Evolutionary conservation across 2,329 filamentous ascomycete species (phyloP).

Genomic region (Hortaea werneckii): DNA sequence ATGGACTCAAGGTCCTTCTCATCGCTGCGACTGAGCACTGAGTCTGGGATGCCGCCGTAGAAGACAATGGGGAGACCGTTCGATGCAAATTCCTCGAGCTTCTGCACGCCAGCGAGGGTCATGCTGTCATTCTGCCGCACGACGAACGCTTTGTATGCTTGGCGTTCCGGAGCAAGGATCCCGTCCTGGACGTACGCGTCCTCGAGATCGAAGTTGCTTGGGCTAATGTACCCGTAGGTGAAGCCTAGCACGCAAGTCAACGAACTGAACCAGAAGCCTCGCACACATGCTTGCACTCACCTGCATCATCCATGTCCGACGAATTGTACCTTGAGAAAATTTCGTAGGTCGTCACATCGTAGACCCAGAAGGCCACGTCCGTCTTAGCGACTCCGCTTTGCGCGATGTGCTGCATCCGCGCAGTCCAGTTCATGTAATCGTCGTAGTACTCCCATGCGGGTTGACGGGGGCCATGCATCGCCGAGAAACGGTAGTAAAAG

Average conservation of each 20-base stretch:
- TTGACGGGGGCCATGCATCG: slow-evolving; percentile 31
- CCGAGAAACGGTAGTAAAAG: slow-evolving; percentile 34
- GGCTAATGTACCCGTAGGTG: slow-evolving; percentile 36
- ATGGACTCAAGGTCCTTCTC: slow-evolving; percentile 7
- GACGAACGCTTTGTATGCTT: slow-evolving; percentile 36
- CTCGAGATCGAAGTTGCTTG: slow-evolving; percentile 34
- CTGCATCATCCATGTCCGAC: slow-evolving; percentile 14
- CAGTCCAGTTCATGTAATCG: slow-evolving; percentile 29
- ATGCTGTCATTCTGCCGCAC: slow-evolving; percentile 29
- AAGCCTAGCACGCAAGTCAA: too few species aligned
- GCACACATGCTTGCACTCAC: too few species aligned
- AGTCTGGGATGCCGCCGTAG: slow-evolving; percentile 24
- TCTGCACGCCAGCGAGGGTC: slow-evolving; percentile 25
- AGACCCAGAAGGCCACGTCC: slow-evolving; percentile 34
- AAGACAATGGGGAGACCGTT: slow-evolving; percentile 37
- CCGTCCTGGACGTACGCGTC: slow-evolving; percentile 28
- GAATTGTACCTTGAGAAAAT: slow-evolving; percentile 9
- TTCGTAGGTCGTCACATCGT: slow-evolving; percentile 6
- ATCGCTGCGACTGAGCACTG: slow-evolving; percentile 12
- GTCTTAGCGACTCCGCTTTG: slow-evolving; percentile 31
- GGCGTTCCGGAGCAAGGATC: slow-evolving; percentile 30
- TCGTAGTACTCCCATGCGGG: slow-evolving; percentile 35
- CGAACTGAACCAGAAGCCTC: too few species aligned
- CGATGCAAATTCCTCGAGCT: slow-evolving; percentile 27
- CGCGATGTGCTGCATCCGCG: slow-evolving; percentile 29